phyloP scores from a whole-genome alignment of 345 rosid species.

The Boechera retrofracta region DNA sequence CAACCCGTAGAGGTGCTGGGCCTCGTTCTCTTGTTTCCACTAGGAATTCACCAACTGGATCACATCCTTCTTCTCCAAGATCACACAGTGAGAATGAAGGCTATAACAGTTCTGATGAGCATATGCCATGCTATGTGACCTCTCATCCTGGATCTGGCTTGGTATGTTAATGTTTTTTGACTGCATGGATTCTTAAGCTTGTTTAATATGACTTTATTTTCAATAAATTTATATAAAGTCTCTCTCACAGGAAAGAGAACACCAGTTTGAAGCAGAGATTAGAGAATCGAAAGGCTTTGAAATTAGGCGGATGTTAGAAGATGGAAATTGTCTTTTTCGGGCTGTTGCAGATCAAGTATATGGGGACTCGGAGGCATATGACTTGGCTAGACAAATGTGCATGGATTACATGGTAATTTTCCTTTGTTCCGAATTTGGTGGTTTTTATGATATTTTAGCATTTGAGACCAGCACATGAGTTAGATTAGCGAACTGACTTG shows the following conservation, averaged over 20 bases:
- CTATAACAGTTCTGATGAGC: constrained; percentile 99
- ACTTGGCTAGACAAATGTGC: constrained; percentile 87
- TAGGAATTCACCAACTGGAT: constrained; percentile 82
- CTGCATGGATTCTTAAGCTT: not conserved
- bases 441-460: constrained; percentile 2
- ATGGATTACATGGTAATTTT: constrained; percentile 89
- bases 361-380: constrained; percentile 89
- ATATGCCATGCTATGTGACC: constrained; percentile 73
- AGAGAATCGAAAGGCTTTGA: constrained; percentile 78
- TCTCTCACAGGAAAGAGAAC: constrained; percentile 82
- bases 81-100: constrained; percentile 92
- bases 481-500: constrained; percentile 8
- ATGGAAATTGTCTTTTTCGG: constrained; percentile 97
- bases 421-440: not conserved
- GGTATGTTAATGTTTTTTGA: constrained; percentile 53
- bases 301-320: constrained; percentile 93
- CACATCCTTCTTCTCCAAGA: constrained; percentile 97
- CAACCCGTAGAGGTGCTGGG: constrained; percentile 65
- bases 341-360: constrained; percentile 99
- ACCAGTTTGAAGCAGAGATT: constrained; percentile 86
- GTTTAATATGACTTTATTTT: not conserved
- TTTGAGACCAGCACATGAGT: constrained; percentile 20
- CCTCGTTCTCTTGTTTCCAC: constrained; percentile 71
- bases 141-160: constrained; percentile 73
- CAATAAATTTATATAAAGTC: not conserved